phyloP scores from a whole-genome alignment of 345 rosid genomes.

The Arabidopsis arenosa region DNA sequence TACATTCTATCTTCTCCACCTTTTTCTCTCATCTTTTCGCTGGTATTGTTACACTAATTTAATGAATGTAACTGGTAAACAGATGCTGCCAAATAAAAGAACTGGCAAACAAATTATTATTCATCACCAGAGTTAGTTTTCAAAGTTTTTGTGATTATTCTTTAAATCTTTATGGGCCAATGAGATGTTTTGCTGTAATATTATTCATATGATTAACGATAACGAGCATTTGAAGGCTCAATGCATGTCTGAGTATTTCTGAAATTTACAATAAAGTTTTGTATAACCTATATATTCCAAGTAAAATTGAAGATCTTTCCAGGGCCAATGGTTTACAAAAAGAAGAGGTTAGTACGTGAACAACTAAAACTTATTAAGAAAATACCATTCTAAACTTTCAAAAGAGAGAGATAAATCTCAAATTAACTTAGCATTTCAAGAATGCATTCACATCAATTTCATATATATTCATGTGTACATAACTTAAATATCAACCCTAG shows the following conservation, averaged over 20 bases:
- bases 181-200: not conserved
- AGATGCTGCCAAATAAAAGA: not conserved
- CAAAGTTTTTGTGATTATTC: not conserved
- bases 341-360: constrained; percentile 21
- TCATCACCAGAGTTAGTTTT: not conserved
- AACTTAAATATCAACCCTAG: constrained; percentile 30
- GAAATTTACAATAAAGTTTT: not conserved
- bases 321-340: constrained; percentile 2
- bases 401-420: not conserved
- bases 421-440: constrained; percentile 29
- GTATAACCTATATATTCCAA: constrained; percentile 5
- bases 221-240: not conserved
- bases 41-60: constrained; percentile 6
- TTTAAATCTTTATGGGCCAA: not conserved
- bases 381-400: constrained; percentile 14
- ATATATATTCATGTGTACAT: constrained; percentile 30
- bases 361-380: constrained; percentile 1
- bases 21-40: not conserved
- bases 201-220: constrained; percentile 11
- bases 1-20: constrained; percentile 7
- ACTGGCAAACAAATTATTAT: not conserved
- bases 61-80: not conserved
- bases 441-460: constrained; percentile 35
- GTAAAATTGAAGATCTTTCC: constrained; percentile 20
- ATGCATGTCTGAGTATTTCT: constrained; percentile 20